Conservation (phyloP, 2,329 filamentous ascomycete genomes). For the Karstenula rhodostoma region DNA sequence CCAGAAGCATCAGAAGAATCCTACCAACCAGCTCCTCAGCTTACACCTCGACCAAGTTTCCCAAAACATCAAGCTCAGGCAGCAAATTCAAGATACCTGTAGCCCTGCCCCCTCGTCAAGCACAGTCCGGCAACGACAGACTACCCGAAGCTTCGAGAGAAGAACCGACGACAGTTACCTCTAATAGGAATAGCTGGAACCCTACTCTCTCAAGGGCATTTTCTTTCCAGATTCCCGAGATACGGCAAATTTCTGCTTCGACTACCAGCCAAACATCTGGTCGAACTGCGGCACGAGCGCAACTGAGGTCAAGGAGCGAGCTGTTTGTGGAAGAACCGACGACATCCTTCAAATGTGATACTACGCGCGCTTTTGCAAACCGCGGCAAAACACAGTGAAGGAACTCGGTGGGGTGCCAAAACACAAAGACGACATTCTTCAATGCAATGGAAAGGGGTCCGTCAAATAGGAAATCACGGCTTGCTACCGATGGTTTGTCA, state of each 20-base stretch:
- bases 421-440: too few species aligned
- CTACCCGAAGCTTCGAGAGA: background rate
- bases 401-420: too few species aligned
- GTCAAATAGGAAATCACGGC: background rate
- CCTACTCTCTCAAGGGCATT: background rate
- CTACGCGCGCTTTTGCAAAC: too few species aligned
- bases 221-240: constrained; percentile 7
- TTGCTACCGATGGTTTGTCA: background rate
- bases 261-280: constrained; percentile 2
- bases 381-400: too few species aligned
- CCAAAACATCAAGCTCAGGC: background rate
- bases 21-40: background rate
- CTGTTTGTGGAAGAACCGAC: background rate
- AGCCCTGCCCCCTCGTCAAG: background rate
- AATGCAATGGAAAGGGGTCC: background rate
- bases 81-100: background rate
- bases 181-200: background rate
- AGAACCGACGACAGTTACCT: background rate
- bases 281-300: background rate
- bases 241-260: constrained; percentile 12
- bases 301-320: background rate
- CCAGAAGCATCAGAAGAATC: background rate
- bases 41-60: background rate
- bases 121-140: constrained; percentile 4
- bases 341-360: too few species aligned